Evolutionary conservation across 73 alveolate genomes (phyloP).

Genomic region (Paramecium sonneborni): DNA sequence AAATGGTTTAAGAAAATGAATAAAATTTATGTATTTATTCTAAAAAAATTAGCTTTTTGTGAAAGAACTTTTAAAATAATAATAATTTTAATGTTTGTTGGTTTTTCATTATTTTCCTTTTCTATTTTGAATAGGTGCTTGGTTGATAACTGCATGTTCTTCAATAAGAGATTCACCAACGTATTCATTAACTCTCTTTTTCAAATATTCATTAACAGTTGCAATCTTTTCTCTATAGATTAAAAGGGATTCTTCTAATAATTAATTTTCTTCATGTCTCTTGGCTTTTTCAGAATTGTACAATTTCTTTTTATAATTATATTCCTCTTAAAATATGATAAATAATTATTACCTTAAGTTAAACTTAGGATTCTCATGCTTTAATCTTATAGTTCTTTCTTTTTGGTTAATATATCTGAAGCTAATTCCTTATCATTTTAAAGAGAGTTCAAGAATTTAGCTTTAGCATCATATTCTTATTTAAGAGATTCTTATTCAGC

Average conservation of each 20-base stretch:
- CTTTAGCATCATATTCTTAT: constrained; percentile 57
- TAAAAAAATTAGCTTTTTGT: not conserved
- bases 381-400: constrained; percentile 36
- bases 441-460: constrained; percentile 50
- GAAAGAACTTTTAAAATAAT: not conserved
- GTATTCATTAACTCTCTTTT: constrained; percentile 56
- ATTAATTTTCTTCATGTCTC: constrained; percentile 50
- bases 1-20: too few relatives aligned
- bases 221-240: constrained; percentile 43
- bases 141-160: constrained; percentile 44
- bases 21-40: not conserved
- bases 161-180: constrained; percentile 47
- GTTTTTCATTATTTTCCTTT: constrained; percentile 35
- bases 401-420: constrained; percentile 15
- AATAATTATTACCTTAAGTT: not conserved
- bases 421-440: constrained; percentile 50
- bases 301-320: constrained; percentile 32
- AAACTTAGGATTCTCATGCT: constrained; percentile 36
- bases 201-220: constrained; percentile 48
- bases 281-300: constrained; percentile 27
- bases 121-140: constrained; percentile 35
- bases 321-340: not conserved
- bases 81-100: not conserved
- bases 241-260: constrained; percentile 44
- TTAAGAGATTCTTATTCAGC: constrained; percentile 61